phyloP scores from a whole-genome alignment of 495 filamentous ascomycete genomes.

The Penicillium dipodomyicola region DNA sequence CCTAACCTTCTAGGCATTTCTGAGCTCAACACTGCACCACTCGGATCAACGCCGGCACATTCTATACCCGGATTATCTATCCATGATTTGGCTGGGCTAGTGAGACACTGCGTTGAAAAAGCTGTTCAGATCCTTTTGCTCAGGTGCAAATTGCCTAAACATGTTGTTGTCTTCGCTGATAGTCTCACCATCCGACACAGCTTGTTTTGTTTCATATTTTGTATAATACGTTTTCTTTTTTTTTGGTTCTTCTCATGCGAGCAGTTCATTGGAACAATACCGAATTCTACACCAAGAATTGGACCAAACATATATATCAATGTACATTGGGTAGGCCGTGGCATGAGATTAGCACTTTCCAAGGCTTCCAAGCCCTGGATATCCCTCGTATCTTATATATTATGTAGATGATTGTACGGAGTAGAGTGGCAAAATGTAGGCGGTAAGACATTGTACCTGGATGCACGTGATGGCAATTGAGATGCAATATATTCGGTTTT shows the following conservation, averaged over 20 bases:
- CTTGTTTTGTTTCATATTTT: background rate
- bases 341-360: no score
- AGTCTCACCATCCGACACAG: background rate
- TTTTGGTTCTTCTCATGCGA: background rate
- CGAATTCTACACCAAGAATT: background rate
- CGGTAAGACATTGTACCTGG: background rate
- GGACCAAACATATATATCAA: background rate
- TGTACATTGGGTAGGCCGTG: background rate
- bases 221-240: background rate
- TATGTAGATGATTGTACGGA: background rate
- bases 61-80: background rate
- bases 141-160: background rate
- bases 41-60: background rate
- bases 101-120: background rate
- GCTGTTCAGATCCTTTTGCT: background rate
- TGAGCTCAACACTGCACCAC: background rate
- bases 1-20: background rate
- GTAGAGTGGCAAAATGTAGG: background rate
- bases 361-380: background rate
- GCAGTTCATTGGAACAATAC: background rate
- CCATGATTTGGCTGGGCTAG: background rate
- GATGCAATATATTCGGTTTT: background rate
- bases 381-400: background rate
- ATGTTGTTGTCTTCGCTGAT: background rate
- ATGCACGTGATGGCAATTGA: background rate